Evolutionary conservation across 495 filamentous ascomycete species (phyloP).

Genomic region (Lasiosphaeria hispida): DNA sequence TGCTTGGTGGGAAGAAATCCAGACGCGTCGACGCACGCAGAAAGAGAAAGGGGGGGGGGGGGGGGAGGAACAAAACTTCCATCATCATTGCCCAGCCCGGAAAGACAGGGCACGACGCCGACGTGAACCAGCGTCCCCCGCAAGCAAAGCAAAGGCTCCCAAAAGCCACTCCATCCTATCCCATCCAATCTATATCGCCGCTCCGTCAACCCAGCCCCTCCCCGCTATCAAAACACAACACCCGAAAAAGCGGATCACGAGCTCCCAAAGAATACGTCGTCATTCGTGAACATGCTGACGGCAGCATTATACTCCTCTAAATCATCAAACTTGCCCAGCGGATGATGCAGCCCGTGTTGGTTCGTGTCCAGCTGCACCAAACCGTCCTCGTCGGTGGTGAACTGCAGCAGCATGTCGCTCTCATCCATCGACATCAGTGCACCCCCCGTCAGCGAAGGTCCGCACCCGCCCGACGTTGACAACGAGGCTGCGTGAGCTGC

Average conservation of each 20-base stretch:
- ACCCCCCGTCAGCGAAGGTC: not conserved
- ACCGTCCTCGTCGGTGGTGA: constrained; percentile 12
- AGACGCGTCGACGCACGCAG: no score
- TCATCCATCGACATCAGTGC: constrained; percentile 11
- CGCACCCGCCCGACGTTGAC: not conserved
- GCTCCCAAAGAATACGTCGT: constrained; percentile 36
- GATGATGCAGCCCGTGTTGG: constrained; percentile 5
- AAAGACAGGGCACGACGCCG: no score
- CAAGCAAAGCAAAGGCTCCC: not conserved
- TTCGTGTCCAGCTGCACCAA: constrained; percentile 10
- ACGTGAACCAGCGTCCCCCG: no score
- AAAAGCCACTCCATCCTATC: not conserved
- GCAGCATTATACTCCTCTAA: constrained; percentile 18
- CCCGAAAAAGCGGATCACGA: constrained; percentile 17
- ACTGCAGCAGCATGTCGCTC: constrained; percentile 18
- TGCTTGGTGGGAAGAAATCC: no score
- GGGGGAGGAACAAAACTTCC: no score
- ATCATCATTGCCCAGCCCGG: no score
- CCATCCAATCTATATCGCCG: no score
- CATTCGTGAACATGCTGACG: constrained; percentile 32
- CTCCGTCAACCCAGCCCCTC: not conserved
- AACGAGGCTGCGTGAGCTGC: constrained; percentile 28
- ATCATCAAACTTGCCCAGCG: constrained; percentile 14
- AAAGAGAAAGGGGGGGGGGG: no score
- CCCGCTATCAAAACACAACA: not conserved